Base-by-base conservation (phyloP, 2,329 filamentous ascomycete species). In the Aureobasidium sp. region DNA sequence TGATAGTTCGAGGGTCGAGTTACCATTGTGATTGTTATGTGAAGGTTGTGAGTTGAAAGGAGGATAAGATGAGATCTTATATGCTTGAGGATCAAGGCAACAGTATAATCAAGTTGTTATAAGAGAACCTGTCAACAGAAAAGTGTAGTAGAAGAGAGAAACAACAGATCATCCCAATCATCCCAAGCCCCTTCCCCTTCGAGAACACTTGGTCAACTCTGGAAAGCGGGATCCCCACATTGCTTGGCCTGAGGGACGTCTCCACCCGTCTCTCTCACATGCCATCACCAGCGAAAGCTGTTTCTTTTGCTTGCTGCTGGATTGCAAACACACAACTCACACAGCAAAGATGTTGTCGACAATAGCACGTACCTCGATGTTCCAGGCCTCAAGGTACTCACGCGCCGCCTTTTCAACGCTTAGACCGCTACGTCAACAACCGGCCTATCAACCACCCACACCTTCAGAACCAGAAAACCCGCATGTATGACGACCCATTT, bases 381-480 rank as follows among this genome's bases (percentile, higher is more conserved):
- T 39, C 4, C 37, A 42, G 4, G 8, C 42, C 41, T 47, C 42
- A 9, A 37, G 29, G 32, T 32, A 36, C 5, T 58, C 32, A 0
- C n/a, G 42, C 13, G 42, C 20, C 7, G 32, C 41, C 3, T 58
- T 58, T 15, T 58, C 55, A 0, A 58, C 55, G 0, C 10, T 39
- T 0, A 26, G 55, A n/a, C 17, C 57, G 2, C 27, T 51, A 8
- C 57, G 46, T n/a, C 57, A 60, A 39, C 56, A 59, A 59, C 57
- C 57, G 1, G 9, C 32, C 3, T 62, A 62, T n/a, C 61, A 62
- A 57, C 51, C 61, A 7, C 61, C 61, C 13, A 62, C 50, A 8
- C 60, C 60, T 20, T 27, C 51, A 26, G 50, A 62, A 50, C 50
- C 60, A 20, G 50, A 55, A 8, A 62, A 62, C 51, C 61, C 61